A percentile compares a stretch with the other conserved stretches of the same genome.
Conservation (phyloP, 2,329 filamentous ascomycete genomes). For the Amauroascus verrucosus region DNA sequence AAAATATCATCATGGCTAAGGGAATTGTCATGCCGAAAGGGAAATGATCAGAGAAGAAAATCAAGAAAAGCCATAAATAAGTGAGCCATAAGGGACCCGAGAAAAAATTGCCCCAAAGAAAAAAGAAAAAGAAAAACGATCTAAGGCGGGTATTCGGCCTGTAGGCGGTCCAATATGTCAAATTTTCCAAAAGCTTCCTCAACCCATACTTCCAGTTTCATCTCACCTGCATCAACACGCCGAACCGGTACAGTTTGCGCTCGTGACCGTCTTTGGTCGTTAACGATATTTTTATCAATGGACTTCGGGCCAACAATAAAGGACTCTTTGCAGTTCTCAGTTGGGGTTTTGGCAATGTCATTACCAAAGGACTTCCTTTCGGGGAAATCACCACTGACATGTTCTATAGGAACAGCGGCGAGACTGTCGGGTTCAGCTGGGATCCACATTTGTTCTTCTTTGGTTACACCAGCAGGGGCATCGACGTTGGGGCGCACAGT, state of each 20-base stretch:
- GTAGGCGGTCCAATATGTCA: conserved; percentile 28
- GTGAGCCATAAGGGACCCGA: neutral
- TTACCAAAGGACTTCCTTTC: conserved; percentile 1
- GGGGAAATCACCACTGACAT: neutral
- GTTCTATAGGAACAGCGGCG: neutral
- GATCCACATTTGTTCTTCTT: conserved; percentile 50
- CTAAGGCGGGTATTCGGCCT: conserved; percentile 21
- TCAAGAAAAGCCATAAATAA: neutral
- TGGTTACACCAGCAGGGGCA: conserved; percentile 38
- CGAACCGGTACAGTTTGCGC: conserved; percentile 51
- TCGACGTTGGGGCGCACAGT: conserved; percentile 39
- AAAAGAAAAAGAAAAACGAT: neutral
- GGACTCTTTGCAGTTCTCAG: neutral
- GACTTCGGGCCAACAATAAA: neutral
- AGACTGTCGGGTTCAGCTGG: conserved; percentile 43
- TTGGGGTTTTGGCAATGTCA: conserved; percentile 3
- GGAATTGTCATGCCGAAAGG: neutral
- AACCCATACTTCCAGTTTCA: conserved; percentile 59
- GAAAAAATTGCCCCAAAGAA: neutral
- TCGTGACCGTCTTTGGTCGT: conserved; percentile 36
- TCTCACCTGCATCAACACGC: conserved; percentile 53
- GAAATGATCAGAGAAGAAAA: neutral
- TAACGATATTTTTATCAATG: conserved; percentile 17
- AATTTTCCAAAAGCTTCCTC: conserved; percentile 53
- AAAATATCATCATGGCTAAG: neutral